phyloP scores from a whole-genome alignment of 305 asterid genomes.

The Rubia tinctorum region DNA sequence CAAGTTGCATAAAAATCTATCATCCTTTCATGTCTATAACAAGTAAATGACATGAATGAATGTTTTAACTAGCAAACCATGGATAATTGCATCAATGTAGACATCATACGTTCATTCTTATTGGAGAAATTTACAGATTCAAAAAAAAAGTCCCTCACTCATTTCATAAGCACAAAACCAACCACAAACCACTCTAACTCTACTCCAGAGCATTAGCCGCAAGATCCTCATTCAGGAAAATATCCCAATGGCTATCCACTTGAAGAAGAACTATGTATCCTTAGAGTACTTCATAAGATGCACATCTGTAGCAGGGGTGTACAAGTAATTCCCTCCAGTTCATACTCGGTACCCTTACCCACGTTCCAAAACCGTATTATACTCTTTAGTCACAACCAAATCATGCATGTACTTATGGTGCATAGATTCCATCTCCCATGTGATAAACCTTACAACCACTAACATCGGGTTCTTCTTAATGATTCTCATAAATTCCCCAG shows the following conservation, averaged over 20 bases:
- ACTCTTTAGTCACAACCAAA: conserved; percentile 67
- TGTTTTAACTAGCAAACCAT: no score
- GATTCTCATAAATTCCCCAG: no score
- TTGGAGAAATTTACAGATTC: no score
- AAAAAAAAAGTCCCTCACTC: not conserved
- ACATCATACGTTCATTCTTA: no score
- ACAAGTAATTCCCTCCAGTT: conserved; percentile 74
- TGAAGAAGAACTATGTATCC: conserved; percentile 84
- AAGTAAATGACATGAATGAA: no score
- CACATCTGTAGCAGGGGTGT: conserved; percentile 77
- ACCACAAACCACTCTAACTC: not conserved
- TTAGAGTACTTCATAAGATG: conserved; percentile 69
- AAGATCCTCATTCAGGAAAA: conserved; percentile 74
- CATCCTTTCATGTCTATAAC: no score
- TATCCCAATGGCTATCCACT: conserved; percentile 93
- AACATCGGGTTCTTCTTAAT: no score
- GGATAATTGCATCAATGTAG: no score
- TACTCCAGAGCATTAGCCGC: conserved; percentile 44
- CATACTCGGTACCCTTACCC: conserved; percentile 57
- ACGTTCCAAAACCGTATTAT: conserved; percentile 76
- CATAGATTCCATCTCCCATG: no score
- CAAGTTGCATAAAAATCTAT: no score
- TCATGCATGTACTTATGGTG: no score
- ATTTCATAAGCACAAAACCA: not conserved
- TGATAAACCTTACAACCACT: no score